Evolutionary conservation across 1,284 basidiomycete species (phyloP).

Genomic region (Heterobasidion irregulare): DNA sequence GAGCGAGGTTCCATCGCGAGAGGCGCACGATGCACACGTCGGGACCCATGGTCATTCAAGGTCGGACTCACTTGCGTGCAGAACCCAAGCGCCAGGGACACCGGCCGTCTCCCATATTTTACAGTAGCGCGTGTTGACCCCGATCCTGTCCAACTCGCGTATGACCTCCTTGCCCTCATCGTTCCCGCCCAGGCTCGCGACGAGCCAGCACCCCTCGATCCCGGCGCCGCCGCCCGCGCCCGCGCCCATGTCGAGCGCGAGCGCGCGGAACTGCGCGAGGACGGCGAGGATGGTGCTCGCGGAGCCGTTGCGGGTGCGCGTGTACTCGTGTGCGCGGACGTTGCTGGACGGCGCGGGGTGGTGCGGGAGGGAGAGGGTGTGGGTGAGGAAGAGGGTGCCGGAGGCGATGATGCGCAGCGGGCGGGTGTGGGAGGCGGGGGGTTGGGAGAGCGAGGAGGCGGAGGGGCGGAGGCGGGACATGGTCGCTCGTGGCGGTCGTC

Average conservation of each 20-base stretch:
- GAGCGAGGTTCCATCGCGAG: no score
- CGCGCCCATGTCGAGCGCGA: background rate
- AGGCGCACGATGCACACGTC: no score
- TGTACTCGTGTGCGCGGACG: slow-evolving; percentile 62
- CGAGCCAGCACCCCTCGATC: slow-evolving; percentile 53
- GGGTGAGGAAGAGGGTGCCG: slow-evolving; percentile 70
- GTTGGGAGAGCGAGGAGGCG: slow-evolving; percentile 7
- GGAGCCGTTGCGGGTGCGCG: slow-evolving; percentile 58
- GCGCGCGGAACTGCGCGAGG: slow-evolving; percentile 50
- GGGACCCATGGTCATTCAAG: no score
- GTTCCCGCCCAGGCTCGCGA: slow-evolving; percentile 66
- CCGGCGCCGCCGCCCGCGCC: slow-evolving; percentile 15
- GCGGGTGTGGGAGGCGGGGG: slow-evolving; percentile 7
- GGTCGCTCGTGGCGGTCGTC: background rate
- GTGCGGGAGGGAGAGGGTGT: slow-evolving; percentile 51
- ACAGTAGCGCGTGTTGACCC: slow-evolving; percentile 64
- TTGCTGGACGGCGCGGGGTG: slow-evolving; percentile 52
- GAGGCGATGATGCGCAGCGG: slow-evolving; percentile 68
- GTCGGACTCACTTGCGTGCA: slow-evolving; percentile 49
- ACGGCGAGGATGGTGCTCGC: slow-evolving; percentile 64
- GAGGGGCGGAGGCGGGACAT: slow-evolving; percentile 19
- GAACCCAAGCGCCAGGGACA: slow-evolving; percentile 75
- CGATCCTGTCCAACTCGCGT: slow-evolving; percentile 55
- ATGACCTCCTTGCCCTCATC: slow-evolving; percentile 57
- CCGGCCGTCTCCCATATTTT: slow-evolving; percentile 63